Conservation (phyloP, 1,284 basidiomycete genomes). For the Hymenochaete sp. region DNA sequence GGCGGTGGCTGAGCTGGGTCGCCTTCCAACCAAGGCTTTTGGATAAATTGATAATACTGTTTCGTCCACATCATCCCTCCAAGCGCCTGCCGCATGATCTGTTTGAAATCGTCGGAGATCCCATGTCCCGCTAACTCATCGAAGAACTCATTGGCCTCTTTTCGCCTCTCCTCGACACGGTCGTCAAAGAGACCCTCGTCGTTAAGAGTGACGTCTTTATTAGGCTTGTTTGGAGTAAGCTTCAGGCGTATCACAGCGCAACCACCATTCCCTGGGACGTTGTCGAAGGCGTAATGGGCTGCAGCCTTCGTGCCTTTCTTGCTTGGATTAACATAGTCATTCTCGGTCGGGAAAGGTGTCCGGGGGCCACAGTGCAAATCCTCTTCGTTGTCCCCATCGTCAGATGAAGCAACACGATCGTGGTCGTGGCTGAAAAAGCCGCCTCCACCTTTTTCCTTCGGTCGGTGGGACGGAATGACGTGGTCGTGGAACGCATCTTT, state of each 20-base stretch:
- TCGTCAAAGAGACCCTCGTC: constrained; percentile 91
- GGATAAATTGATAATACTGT: constrained; percentile 94
- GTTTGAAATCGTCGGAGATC: constrained; percentile 86
- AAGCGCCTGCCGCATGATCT: constrained; percentile 96
- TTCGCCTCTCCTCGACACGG: constrained; percentile 77
- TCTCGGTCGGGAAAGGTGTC: constrained; percentile 40
- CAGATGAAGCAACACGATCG: constrained; percentile 40
- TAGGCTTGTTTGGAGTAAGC: constrained; percentile 71
- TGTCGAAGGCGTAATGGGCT: constrained; percentile 82
- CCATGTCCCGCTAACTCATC: constrained; percentile 69
- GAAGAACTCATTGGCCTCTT: constrained; percentile 97
- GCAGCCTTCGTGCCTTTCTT: constrained; percentile 87
- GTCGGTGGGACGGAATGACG: constrained; percentile 80
- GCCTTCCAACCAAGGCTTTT: constrained; percentile 92
- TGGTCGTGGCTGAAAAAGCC: constrained; percentile 39
- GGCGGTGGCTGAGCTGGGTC: constrained; percentile 93
- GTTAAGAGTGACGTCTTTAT: constrained; percentile 70
- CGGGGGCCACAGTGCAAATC: constrained; percentile 44
- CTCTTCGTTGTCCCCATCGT: constrained; percentile 24
- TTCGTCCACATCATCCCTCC: constrained; percentile 99
- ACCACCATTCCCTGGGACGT: constrained; percentile 86
- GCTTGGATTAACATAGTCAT: constrained; percentile 75
- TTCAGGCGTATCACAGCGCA: constrained; percentile 94
- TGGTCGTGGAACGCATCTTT: constrained; percentile 99
- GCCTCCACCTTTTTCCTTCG: constrained; percentile 31